Conservation (phyloP, 116 monocot species). For the Trichopus zeylanicus region DNA sequence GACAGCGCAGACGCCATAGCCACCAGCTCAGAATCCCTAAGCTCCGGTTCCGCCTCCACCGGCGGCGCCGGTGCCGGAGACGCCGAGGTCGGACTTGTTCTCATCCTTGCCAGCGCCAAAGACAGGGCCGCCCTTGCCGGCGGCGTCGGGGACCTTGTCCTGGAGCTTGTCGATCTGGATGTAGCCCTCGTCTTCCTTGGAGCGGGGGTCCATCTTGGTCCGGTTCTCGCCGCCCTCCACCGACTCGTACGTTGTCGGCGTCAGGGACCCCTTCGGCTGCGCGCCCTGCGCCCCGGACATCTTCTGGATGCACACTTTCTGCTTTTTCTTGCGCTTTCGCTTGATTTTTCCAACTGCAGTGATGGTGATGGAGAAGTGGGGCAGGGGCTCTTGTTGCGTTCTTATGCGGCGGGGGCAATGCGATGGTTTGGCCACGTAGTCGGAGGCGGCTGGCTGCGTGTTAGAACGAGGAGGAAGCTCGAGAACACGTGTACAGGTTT, state of each 20-base stretch:
- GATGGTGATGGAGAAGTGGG: no score
- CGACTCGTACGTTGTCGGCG: slow-evolving; percentile 71
- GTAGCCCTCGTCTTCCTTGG: slow-evolving; percentile 34
- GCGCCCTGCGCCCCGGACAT: slow-evolving; percentile 96
- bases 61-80: slow-evolving; percentile 47
- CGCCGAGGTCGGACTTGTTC: slow-evolving; percentile 54
- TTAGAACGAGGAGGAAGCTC: no score
- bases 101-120: slow-evolving; percentile 53
- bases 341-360: no score
- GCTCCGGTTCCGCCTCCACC: no score
- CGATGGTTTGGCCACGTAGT: no score
- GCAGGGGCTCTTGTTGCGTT: no score
- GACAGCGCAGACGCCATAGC: no score
- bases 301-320: background rate
- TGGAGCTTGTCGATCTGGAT: slow-evolving; percentile 45
- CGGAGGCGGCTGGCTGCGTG: no score
- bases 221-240: slow-evolving; percentile 20
- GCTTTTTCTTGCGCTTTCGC: no score
- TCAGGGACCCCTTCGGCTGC: slow-evolving; percentile 46
- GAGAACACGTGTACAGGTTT: no score
- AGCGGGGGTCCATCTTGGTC: slow-evolving; percentile 27
- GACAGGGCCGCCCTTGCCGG: slow-evolving; percentile 47
- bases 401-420: no score
- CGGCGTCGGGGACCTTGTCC: slow-evolving; percentile 51
- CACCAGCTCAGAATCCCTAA: no score